Base-by-base conservation (phyloP, 306 rosid species). In the Fagus crenata region DNA sequence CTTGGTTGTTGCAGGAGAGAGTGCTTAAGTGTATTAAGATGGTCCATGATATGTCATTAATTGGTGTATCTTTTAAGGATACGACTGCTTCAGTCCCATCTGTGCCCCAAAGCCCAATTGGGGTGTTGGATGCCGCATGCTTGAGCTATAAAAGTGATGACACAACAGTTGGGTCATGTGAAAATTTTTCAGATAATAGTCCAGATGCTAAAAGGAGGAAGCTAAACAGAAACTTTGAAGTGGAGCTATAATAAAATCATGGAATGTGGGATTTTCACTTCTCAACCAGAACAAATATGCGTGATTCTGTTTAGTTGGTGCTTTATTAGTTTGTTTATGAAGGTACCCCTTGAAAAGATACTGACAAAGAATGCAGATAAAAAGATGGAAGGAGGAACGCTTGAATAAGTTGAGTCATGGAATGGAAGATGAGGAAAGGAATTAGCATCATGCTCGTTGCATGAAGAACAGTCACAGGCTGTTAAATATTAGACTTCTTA, bases 91-190 rank as follows among this genome's bases (percentile, higher is more conserved):
- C 83, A 58, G 77, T 71, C 60, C 87, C 81, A n/a, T 80, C 81
- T 63, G 89, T 82, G 82, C 96, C 96, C 2, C 90, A 72, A 70
- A 92, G 94, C 33, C 99, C 99, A 72, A 89, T 89, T 22, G 97
- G 96, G 75, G 98, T 96, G 41, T 80, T 96, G 81, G 93, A 96
- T 18, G 86, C 87, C 14, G 60, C 88, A 28, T 89, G 96, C 86
- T 89, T 91, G 72, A 91, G 96, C 94, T 86, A 87, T 86, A 96
- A 81, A 83, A 92, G 90, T 75, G 89, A 91, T 83, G 97, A 89
- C 56, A 82, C 83, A 69, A 80, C 87, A 78, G 87, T 67, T 81
- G 90, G 80, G 82, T 91, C 97, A 78, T 92, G 89, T 86, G 88
- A 86, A 58, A 88, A 81, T 53, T 85, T 93, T 77, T 85, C 94